Conservation (phyloP, 2,329 filamentous ascomycete species). For the Penicillium sp. region DNA sequence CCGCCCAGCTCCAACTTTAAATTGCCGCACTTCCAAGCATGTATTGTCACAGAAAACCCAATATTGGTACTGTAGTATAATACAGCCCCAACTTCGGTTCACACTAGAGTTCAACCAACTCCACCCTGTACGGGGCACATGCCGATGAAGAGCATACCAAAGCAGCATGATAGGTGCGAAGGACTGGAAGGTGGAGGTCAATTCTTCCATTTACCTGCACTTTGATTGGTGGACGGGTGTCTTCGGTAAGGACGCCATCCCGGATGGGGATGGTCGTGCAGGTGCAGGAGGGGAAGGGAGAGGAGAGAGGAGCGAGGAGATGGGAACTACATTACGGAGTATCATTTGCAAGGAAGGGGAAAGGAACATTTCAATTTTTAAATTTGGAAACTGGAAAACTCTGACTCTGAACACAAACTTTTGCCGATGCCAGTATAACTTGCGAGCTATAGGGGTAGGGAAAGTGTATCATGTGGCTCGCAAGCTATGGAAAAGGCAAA, state of each 20-base stretch:
- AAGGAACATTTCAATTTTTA: not conserved
- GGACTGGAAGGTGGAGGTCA: constrained; percentile 9
- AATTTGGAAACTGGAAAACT: not conserved
- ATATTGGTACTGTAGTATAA: not conserved
- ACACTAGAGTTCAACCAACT: constrained; percentile 6
- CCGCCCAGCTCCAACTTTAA: constrained; percentile 8
- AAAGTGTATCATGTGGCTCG: not conserved
- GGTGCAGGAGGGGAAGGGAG: constrained; percentile 4
- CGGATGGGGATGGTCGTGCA: constrained; percentile 29
- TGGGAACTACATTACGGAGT: constrained; percentile 1
- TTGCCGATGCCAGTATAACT: not conserved
- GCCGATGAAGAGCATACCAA: constrained; percentile 28
- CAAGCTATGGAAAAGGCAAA: not conserved
- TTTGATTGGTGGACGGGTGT: constrained; percentile 20
- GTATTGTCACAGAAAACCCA: not conserved
- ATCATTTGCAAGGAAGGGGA: constrained; percentile 3
- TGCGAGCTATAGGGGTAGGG: too few species aligned
- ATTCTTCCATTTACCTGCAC: constrained; percentile 18
- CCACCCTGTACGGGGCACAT: constrained; percentile 23
- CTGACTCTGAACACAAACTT: too few species aligned
- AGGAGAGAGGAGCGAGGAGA: too few species aligned
- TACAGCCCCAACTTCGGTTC: not conserved
- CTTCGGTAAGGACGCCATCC: constrained; percentile 28
- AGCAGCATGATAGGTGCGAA: constrained; percentile 29
- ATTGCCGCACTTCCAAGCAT: not conserved